Conservation (phyloP, 1,284 basidiomycete genomes). For the Polyporus tsugae region DNA sequence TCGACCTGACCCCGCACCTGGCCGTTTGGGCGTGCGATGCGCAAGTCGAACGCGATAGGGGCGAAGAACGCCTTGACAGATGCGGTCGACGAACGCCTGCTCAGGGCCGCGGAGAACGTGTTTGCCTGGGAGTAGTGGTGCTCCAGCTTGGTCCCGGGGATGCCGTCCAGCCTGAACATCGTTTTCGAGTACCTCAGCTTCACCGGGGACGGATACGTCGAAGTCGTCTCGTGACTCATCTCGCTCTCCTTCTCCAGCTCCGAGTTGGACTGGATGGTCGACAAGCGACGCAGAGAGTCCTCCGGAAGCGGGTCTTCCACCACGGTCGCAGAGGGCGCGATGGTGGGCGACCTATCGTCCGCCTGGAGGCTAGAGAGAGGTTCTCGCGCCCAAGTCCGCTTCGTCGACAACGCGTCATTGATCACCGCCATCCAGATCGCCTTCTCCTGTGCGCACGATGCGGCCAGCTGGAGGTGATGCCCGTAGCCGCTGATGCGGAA, state of each 20-base stretch:
- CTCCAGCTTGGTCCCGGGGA: constrained; percentile 32
- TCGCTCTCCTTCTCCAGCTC: constrained; percentile 50
- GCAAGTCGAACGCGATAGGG: constrained; percentile 55
- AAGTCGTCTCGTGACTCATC: background rate
- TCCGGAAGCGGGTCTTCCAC: constrained; percentile 24
- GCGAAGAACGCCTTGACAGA: constrained; percentile 66
- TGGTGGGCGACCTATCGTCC: constrained; percentile 35
- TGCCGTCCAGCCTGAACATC: constrained; percentile 36
- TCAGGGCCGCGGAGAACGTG: constrained; percentile 42
- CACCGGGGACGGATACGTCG: background rate
- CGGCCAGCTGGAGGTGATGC: constrained; percentile 85
- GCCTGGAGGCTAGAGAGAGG: constrained; percentile 65
- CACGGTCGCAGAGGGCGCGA: constrained; percentile 13
- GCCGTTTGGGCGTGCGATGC: constrained; percentile 71
- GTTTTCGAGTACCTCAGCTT: constrained; percentile 35
- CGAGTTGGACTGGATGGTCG: constrained; percentile 70
- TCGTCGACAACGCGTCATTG: constrained; percentile 50
- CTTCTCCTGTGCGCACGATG: constrained; percentile 85
- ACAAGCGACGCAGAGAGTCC: constrained; percentile 42
- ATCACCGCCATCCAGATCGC: constrained; percentile 82
- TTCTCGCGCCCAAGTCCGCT: constrained; percentile 62
- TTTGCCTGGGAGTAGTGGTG: constrained; percentile 18
- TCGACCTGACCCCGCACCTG: constrained; percentile 75
- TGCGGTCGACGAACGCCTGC: constrained; percentile 63
- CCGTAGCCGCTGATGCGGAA: constrained; percentile 76